These are phyloP conservation scores for Xylaria sp. DNA, from an alignment of 2,329 filamentous ascomycete species.

Conservation along the genomic window DNA sequence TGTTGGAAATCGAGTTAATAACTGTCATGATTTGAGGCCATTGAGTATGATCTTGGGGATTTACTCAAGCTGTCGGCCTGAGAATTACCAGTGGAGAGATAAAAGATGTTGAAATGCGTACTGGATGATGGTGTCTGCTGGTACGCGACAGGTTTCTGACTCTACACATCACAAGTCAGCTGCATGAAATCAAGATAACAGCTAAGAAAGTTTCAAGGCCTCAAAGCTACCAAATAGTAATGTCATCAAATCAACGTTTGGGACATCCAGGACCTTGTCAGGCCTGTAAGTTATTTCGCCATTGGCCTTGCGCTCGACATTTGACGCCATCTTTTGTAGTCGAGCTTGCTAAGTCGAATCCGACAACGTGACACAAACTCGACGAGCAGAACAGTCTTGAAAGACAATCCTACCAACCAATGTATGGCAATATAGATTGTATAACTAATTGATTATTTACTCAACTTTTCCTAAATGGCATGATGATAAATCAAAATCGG, in stretches of 20 bases:
- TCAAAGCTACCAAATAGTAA: slow-evolving; percentile 54
- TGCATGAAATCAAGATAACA: background rate
- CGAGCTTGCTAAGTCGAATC: background rate
- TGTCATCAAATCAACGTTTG: slow-evolving; percentile 56
- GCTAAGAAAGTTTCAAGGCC: background rate
- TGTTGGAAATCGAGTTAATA: slow-evolving; percentile 14
- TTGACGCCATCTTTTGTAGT: slow-evolving; percentile 44
- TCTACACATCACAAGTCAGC: slow-evolving; percentile 46
- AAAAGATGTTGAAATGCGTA: slow-evolving; percentile 5
- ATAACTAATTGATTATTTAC: background rate
- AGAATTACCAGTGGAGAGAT: background rate
- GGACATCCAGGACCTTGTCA: slow-evolving; percentile 48
- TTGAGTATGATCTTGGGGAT: background rate
- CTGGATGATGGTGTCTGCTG: slow-evolving; percentile 64
- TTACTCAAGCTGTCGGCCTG: background rate
- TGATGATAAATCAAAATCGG: background rate
- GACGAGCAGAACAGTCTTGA: background rate
- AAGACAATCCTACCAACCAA: background rate
- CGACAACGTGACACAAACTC: background rate
- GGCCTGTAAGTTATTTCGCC: slow-evolving; percentile 54
- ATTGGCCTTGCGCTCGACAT: slow-evolving; percentile 44
- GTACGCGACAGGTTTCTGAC: slow-evolving; percentile 47
- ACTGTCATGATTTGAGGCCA: background rate
- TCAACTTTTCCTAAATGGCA: background rate
- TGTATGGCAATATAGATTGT: background rate